Evolutionary conservation across 179 eudicot species (phyloP).

Genomic region (Gypsophila paniculata): DNA sequence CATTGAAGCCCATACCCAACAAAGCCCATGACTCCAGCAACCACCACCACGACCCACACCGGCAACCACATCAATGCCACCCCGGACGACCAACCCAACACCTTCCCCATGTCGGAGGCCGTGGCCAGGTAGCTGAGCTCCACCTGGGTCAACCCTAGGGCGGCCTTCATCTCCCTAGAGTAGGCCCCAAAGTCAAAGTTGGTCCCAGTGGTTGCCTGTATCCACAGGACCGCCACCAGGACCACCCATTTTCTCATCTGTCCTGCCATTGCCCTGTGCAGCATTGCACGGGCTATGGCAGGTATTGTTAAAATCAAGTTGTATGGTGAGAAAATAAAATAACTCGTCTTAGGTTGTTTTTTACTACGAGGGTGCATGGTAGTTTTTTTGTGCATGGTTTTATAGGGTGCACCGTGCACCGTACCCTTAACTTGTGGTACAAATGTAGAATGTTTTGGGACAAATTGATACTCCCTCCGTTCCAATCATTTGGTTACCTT

Average conservation of each 20-base stretch:
- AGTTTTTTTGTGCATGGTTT: too few species aligned
- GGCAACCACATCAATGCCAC: slow-evolving; percentile 58
- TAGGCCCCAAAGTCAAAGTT: slow-evolving; percentile 87
- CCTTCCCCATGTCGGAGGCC: slow-evolving; percentile 84
- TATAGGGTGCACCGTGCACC: too few species aligned
- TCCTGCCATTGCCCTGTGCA: slow-evolving; percentile 37
- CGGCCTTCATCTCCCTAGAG: slow-evolving; percentile 58
- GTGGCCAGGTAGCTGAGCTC: slow-evolving; percentile 74
- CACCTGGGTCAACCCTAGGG: slow-evolving; percentile 63
- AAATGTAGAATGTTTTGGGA: too few species aligned
- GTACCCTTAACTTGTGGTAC: too few species aligned
- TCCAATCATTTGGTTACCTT: too few species aligned
- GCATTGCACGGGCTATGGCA: too few species aligned
- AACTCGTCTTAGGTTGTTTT: too few species aligned
- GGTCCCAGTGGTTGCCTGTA: slow-evolving; percentile 87
- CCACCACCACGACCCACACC: slow-evolving; percentile 52
- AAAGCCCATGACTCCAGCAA: slow-evolving; percentile 62
- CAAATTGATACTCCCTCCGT: too few species aligned
- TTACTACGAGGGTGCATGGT: too few species aligned
- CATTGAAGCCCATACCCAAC: slow-evolving; percentile 76
- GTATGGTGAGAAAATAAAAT: too few species aligned
- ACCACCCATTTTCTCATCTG: slow-evolving; percentile 81
- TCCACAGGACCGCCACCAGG: slow-evolving; percentile 71
- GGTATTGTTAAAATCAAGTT: too few species aligned
- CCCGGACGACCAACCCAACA: slow-evolving; percentile 83